phyloP scores from a whole-genome alignment of 2,329 filamentous ascomycete genomes.

The Penicillium italicum region DNA sequence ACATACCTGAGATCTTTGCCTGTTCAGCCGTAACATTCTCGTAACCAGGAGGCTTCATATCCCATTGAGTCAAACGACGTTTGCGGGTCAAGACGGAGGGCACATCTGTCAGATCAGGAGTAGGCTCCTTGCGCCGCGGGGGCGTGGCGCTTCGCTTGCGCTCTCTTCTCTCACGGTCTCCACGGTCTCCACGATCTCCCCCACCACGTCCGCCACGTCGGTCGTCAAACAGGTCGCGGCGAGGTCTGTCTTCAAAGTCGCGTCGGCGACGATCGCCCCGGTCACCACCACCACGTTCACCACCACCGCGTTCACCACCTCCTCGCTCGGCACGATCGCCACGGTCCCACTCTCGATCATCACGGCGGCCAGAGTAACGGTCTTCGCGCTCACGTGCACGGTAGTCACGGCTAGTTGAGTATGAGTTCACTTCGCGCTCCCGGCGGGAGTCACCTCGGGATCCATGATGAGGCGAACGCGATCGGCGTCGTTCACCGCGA shows the following conservation, averaged over 20 bases:
- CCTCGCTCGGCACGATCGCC: constrained; percentile 19
- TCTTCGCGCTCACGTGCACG: constrained; percentile 92
- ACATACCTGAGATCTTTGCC: constrained; percentile 77
- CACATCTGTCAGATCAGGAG: constrained; percentile 86
- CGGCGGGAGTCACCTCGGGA: constrained; percentile 61
- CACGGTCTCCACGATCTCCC: constrained; percentile 23
- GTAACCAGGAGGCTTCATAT: constrained; percentile 97
- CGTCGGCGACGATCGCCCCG: constrained; percentile 56
- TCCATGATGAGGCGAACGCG: constrained; percentile 77
- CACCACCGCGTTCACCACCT: constrained; percentile 7
- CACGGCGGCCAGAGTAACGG: constrained; percentile 70
- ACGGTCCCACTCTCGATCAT: constrained; percentile 67
- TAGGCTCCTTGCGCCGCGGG: constrained; percentile 88
- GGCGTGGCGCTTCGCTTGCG: constrained; percentile 73
- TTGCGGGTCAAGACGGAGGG: constrained; percentile 80
- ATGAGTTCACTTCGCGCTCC: constrained; percentile 75
- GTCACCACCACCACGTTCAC: constrained; percentile 41
- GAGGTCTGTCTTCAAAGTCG: constrained; percentile 60
- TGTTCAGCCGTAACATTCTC: constrained; percentile 98
- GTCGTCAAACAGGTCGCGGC: constrained; percentile 61
- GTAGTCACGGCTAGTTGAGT: constrained; percentile 89
- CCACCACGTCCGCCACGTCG: constrained; percentile 41
- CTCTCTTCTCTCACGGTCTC: constrained; percentile 46
- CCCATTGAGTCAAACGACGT: constrained; percentile 95
- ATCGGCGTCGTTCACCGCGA: constrained; percentile 67